These are phyloP conservation scores for Nasturtium officinale DNA, from an alignment of 345 rosid species.

Conservation along the genomic window DNA sequence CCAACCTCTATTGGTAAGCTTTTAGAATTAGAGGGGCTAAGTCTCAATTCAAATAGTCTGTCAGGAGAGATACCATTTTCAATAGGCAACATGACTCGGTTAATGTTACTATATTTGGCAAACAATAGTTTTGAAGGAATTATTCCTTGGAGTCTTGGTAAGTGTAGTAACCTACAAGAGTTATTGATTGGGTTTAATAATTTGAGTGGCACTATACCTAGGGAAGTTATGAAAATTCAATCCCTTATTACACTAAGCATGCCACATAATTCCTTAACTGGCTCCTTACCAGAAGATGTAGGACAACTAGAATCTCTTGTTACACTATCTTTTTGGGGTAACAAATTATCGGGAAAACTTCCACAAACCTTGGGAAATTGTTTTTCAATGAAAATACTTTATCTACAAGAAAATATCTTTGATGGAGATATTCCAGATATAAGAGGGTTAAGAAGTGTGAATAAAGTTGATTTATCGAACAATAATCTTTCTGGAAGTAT, in stretches of 20 bases:
- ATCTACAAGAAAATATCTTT: not conserved
- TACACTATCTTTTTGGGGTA: accelerated
- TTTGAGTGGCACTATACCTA: constrained; percentile 18
- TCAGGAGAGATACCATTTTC: constrained; percentile 32
- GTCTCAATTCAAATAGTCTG: constrained; percentile 10
- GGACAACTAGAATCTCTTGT: not conserved
- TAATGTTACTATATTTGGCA: not conserved
- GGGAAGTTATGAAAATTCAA: not conserved
- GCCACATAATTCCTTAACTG: not conserved
- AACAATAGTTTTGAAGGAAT: constrained; percentile 27
- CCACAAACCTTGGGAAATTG: not conserved
- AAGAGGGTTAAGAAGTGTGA: not conserved
- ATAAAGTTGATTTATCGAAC: not conserved
- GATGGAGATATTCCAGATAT: constrained; percentile 8
- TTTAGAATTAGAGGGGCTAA: not conserved
- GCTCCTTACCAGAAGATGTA: not conserved
- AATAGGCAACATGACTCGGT: constrained; percentile 24
- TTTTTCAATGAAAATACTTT: not conserved
- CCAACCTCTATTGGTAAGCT: constrained; percentile 25
- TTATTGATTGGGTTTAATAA: not conserved
- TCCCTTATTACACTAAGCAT: accelerated
- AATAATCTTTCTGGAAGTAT: constrained; percentile 13
- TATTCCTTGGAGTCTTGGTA: constrained; percentile 23
- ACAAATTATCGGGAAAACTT: not conserved
- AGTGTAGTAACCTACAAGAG: not conserved